Conservation (phyloP, 306 rosid genomes). For the Hippophae gyantsensis region DNA sequence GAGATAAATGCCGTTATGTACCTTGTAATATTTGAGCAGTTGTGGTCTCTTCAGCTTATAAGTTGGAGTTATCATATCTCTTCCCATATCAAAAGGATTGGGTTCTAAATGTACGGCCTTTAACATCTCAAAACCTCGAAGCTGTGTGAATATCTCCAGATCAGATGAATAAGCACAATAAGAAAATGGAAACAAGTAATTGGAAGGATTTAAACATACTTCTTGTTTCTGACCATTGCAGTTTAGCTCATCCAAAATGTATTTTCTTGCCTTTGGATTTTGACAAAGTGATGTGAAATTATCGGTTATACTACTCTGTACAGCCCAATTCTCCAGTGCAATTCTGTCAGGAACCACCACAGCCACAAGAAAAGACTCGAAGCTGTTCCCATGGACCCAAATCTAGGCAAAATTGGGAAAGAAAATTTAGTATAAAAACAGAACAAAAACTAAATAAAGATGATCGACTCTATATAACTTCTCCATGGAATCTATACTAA, state of each 20-base stretch:
- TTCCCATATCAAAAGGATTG: constrained; percentile 71
- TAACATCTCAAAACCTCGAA: constrained; percentile 81
- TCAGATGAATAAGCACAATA: constrained; percentile 14
- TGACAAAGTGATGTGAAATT: constrained; percentile 70
- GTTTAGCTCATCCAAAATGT: constrained; percentile 78
- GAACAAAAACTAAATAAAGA: background rate
- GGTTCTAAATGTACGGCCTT: constrained; percentile 83
- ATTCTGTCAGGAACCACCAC: constrained; percentile 71
- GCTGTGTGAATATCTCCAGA: constrained; percentile 33
- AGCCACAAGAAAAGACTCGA: constrained; percentile 91
- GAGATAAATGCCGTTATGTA: constrained; percentile 12
- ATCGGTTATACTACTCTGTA: constrained; percentile 30
- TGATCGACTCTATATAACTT: background rate
- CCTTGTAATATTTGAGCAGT: constrained; percentile 65
- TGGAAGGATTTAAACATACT: constrained; percentile 30
- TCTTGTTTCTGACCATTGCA: constrained; percentile 54
- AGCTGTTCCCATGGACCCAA: constrained; percentile 96
- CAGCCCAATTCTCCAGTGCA: constrained; percentile 80
- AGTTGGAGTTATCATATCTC: constrained; percentile 87
- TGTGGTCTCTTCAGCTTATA: constrained; percentile 87
- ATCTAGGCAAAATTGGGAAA: constrained; percentile 33
- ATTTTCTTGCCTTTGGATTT: constrained; percentile 53
- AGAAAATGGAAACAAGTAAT: constrained; percentile 7
- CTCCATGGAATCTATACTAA: too few relatives aligned
- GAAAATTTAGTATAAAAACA: background rate